Conservation (phyloP, 768 basidiomycete genomes). For the Trichaptum fuscoviolaceum region DNA sequence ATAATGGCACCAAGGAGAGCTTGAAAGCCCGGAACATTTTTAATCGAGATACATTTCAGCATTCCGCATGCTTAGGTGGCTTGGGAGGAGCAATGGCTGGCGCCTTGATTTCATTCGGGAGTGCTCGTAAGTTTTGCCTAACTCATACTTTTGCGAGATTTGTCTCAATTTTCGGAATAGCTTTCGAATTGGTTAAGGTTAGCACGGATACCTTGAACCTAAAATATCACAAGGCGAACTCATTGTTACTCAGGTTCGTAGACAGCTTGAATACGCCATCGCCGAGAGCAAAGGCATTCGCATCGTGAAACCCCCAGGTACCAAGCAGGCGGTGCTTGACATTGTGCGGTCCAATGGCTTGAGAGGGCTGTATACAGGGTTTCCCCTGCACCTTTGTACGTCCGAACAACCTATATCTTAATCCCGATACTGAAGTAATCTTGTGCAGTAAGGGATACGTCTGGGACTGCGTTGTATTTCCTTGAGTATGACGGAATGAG, state of each 20-base stretch:
- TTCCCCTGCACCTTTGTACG: slow-evolving; percentile 80
- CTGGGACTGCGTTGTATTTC: slow-evolving; percentile 89
- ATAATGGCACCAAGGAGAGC: slow-evolving; percentile 75
- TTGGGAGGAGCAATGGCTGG: slow-evolving; percentile 87
- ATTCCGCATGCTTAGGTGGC: slow-evolving; percentile 74
- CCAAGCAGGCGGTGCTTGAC: slow-evolving; percentile 71
- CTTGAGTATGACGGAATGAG: slow-evolving; percentile 92
- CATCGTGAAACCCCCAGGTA: slow-evolving; percentile 73
- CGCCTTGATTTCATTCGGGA: slow-evolving; percentile 81
- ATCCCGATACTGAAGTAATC: slow-evolving; percentile 10
- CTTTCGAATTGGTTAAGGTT: slow-evolving; percentile 96
- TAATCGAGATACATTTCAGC: slow-evolving; percentile 50
- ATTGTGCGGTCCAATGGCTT: slow-evolving; percentile 64
- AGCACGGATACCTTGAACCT: slow-evolving; percentile 12
- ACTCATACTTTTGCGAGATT: slow-evolving; percentile 3
- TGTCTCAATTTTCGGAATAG: slow-evolving; percentile 30
- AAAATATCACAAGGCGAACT: background rate
- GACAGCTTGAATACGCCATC: slow-evolving; percentile 90
- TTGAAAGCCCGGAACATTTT: slow-evolving; percentile 57
- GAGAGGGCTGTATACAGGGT: slow-evolving; percentile 74
- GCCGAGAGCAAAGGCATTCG: slow-evolving; percentile 71
- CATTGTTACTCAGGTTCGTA: slow-evolving; percentile 55
- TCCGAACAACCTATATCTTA: slow-evolving; percentile 10
- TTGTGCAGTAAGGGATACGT: slow-evolving; percentile 73
- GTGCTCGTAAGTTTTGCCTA: slow-evolving; percentile 67